These are phyloP conservation scores for Colletotrichum falcatum DNA, from an alignment of 2,329 filamentous ascomycete genomes.

Conservation along the genomic window DNA sequence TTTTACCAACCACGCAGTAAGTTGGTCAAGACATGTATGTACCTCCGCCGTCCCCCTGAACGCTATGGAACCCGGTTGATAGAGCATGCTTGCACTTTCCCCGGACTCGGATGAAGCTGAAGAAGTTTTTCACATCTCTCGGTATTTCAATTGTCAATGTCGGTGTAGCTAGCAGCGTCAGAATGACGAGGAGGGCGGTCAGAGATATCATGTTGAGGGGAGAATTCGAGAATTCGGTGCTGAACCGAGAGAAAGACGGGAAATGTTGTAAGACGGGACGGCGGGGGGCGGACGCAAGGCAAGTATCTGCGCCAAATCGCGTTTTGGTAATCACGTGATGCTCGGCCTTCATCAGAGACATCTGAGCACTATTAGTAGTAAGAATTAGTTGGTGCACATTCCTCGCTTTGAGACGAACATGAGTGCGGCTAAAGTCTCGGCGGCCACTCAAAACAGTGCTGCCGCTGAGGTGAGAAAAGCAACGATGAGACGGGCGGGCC, in stretches of 20 bases:
- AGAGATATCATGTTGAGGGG: constrained; percentile 6
- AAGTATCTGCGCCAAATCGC: constrained; percentile 14
- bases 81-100: constrained; percentile 54
- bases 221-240: too few species aligned
- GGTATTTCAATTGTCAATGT: constrained; percentile 52
- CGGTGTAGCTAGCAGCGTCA: background rate
- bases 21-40: constrained; percentile 41
- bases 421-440: constrained; percentile 24
- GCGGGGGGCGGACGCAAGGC: background rate
- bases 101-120: constrained; percentile 53
- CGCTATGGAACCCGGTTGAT: constrained; percentile 56
- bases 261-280: constrained; percentile 30
- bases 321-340: constrained; percentile 32
- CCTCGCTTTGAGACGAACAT: constrained; percentile 25
- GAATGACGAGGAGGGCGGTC: background rate
- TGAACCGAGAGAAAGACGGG: background rate
- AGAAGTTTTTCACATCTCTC: constrained; percentile 55
- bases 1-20: background rate
- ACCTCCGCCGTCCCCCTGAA: constrained; percentile 53
- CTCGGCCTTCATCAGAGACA: background rate
- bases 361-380: background rate
- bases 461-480: constrained; percentile 8
- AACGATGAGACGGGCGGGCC: background rate
- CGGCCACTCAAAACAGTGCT: constrained; percentile 5
- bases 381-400: constrained; percentile 18